phyloP scores from a whole-genome alignment of 208 protist species.

The Leptomonas pyrrhocoris region DNA sequence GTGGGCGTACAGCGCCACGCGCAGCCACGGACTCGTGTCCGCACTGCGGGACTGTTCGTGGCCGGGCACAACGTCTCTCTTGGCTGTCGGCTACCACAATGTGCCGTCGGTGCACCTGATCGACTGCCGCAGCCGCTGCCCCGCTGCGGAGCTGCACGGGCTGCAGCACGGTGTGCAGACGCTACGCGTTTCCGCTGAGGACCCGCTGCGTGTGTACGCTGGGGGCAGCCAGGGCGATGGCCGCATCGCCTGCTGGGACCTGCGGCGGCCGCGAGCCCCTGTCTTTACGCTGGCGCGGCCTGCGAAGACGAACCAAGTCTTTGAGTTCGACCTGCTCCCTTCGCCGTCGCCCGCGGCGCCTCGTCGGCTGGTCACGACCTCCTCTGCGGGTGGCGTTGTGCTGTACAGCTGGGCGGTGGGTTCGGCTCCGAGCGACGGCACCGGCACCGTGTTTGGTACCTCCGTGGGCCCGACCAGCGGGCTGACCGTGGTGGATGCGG shows the following conservation, averaged over 20 bases:
- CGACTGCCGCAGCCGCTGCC: conserved; percentile 55
- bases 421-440: background rate
- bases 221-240: conserved; percentile 40
- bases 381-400: conserved; percentile 45
- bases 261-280: conserved; percentile 40
- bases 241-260: conserved; percentile 72
- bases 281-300: conserved; percentile 36
- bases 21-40: conserved; percentile 32
- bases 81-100: conserved; percentile 57
- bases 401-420: conserved; percentile 35
- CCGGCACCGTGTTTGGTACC: background rate
- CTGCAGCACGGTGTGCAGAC: conserved; percentile 24
- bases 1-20: conserved; percentile 40
- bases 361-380: conserved; percentile 48
- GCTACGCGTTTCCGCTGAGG: conserved; percentile 23
- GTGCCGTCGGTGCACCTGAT: conserved; percentile 62
- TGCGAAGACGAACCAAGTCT: conserved; percentile 49
- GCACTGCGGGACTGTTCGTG: conserved; percentile 38
- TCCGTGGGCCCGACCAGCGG: conserved; percentile 28
- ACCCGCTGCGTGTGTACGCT: conserved; percentile 27
- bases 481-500: conserved; percentile 11
- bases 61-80: conserved; percentile 24
- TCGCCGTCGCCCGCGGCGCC: background rate
- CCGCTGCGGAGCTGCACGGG: conserved; percentile 53
- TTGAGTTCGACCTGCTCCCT: conserved; percentile 51